Evolutionary conservation across 1,139 yeast genomes (phyloP).

Genomic region (Candida sanyaensis): DNA sequence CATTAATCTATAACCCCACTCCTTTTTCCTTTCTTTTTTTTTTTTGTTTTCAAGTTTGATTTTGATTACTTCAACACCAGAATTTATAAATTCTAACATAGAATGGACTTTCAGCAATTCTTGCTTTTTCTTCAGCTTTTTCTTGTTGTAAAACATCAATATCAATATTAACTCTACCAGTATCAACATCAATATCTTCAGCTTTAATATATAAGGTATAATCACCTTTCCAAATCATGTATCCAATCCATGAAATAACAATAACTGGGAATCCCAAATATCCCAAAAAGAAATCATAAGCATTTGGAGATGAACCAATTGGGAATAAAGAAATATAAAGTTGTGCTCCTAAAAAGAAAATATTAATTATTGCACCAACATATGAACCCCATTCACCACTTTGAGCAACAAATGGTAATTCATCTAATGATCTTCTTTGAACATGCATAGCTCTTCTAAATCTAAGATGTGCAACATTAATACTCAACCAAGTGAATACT

Average conservation of each 20-base stretch:
- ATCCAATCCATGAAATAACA: constrained; percentile 37
- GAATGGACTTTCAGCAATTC: constrained; percentile 32
- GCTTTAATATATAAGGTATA: constrained; percentile 35
- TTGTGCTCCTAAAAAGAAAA: constrained; percentile 39
- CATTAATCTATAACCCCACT: background rate
- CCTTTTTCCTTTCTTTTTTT: constrained; percentile 3
- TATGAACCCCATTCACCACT: constrained; percentile 42
- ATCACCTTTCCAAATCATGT: constrained; percentile 37
- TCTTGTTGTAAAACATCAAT: constrained; percentile 43
- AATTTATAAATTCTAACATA: constrained; percentile 27
- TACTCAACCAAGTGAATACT: constrained; percentile 38
- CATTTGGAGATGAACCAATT: constrained; percentile 34
- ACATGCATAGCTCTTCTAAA: constrained; percentile 36
- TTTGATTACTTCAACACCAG: constrained; percentile 27
- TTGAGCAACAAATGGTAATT: constrained; percentile 39
- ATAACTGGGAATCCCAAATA: constrained; percentile 42
- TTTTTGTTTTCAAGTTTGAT: too few species aligned
- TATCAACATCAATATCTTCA: constrained; percentile 41
- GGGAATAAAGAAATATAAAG: constrained; percentile 48
- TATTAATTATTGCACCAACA: constrained; percentile 26
- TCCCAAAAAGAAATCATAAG: constrained; percentile 34
- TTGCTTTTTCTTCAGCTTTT: constrained; percentile 40
- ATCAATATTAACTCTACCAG: constrained; percentile 44
- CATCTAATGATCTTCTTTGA: constrained; percentile 31
- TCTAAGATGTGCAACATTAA: constrained; percentile 34